Evolutionary conservation across 768 basidiomycete genomes (phyloP).

Genomic region (Aureoboletus auriporus): DNA sequence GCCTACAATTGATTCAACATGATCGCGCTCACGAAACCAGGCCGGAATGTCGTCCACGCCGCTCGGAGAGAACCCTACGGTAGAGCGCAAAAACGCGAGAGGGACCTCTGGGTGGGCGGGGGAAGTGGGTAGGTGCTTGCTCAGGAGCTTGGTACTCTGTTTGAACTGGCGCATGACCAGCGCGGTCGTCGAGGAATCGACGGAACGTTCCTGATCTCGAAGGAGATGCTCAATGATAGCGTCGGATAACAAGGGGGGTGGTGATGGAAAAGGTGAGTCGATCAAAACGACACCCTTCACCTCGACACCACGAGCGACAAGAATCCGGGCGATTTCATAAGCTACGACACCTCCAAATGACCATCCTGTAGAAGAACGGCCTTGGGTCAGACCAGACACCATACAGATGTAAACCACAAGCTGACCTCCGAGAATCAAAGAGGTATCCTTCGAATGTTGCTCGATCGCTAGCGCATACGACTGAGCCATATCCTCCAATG

Average conservation of each 20-base stretch:
- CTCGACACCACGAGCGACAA: conserved; percentile 34
- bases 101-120: conserved; percentile 23
- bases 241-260: conserved; percentile 50
- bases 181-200: conserved; percentile 28
- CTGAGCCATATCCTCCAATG: conserved; percentile 48
- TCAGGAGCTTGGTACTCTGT: conserved; percentile 45
- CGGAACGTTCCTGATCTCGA: conserved; percentile 27
- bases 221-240: conserved; percentile 46
- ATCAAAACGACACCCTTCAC: conserved; percentile 62
- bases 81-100: conserved; percentile 52
- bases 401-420: neutral
- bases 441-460: conserved; percentile 30
- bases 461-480: conserved; percentile 44
- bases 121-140: conserved; percentile 38
- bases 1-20: conserved; percentile 26
- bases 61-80: conserved; percentile 38
- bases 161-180: conserved; percentile 47
- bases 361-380: conserved; percentile 54
- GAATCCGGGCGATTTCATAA: conserved; percentile 56
- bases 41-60: conserved; percentile 36
- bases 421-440: conserved; percentile 57
- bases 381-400: neutral
- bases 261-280: conserved; percentile 58
- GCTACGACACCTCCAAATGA: conserved; percentile 76
- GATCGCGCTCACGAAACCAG: conserved; percentile 51